Evolutionary conservation across 176 grass and related monocot species (phyloP).

Genomic region (Bonia amplexicaulis): DNA sequence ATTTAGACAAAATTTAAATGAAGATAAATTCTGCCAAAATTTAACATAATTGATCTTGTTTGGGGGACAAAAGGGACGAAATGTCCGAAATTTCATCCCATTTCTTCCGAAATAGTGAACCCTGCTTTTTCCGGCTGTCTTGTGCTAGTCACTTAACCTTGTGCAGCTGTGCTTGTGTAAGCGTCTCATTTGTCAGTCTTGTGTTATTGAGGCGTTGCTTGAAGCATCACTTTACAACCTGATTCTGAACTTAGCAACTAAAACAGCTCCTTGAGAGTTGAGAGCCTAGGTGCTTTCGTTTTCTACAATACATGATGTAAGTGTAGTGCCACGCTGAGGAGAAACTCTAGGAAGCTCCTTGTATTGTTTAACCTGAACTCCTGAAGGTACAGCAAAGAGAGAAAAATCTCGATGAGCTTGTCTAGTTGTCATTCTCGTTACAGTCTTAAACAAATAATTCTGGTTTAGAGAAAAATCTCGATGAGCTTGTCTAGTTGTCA

Average conservation of each 20-base stretch:
- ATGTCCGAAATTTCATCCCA: too few species aligned
- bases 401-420: background rate
- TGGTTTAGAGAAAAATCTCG: background rate
- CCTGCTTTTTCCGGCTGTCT: background rate
- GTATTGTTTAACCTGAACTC: background rate
- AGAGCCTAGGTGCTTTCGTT: background rate
- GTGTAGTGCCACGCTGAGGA: background rate
- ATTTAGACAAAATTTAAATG: too few species aligned
- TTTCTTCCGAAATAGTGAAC: too few species aligned
- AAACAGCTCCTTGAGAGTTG: slow-evolving; percentile 12
- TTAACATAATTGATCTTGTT: too few species aligned
- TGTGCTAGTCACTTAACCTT: background rate
- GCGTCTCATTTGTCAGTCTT: slow-evolving; percentile 19
- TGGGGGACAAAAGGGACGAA: too few species aligned
- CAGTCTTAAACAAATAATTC: background rate
- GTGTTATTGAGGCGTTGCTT: background rate
- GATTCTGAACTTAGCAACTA: background rate
- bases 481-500: background rate
- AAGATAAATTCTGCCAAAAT: too few species aligned
- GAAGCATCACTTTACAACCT: background rate
- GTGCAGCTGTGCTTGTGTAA: background rate
- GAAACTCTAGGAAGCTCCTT: background rate
- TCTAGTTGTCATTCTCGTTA: background rate
- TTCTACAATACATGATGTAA: background rate
- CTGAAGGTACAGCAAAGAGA: background rate